Evolutionary conservation across 2,329 filamentous ascomycete genomes (phyloP).

Genomic region (Fusarium mundagurra): DNA sequence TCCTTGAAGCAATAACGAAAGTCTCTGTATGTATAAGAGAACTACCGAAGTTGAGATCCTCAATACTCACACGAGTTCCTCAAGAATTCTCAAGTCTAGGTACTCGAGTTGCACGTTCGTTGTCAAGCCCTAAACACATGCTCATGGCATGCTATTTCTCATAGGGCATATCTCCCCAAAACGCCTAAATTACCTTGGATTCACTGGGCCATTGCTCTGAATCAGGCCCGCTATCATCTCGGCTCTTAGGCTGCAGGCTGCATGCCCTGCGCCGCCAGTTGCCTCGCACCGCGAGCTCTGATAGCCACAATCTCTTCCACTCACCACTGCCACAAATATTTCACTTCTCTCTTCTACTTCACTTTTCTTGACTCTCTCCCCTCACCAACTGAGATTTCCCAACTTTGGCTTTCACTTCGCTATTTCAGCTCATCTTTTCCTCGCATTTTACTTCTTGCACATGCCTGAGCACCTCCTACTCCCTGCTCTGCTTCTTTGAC

Average conservation of each 20-base stretch:
- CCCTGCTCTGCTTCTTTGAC: too few relatives aligned
- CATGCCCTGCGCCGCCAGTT: background rate
- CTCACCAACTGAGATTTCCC: accelerated
- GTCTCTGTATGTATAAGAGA: background rate
- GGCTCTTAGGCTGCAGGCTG: background rate
- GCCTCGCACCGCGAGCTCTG: slow-evolving; percentile 6
- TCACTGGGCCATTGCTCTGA: background rate
- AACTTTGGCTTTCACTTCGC: background rate
- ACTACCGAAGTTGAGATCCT: background rate
- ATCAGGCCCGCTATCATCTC: background rate
- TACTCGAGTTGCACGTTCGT: background rate
- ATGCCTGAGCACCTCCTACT: background rate
- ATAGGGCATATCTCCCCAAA: background rate
- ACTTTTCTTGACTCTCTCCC: background rate
- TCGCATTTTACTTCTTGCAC: background rate
- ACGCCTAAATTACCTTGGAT: accelerated
- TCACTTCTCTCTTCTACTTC: background rate
- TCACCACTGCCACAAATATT: background rate
- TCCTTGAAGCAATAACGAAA: background rate
- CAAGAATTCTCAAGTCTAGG: background rate
- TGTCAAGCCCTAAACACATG: background rate
- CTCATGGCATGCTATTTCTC: background rate
- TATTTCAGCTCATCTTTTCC: accelerated
- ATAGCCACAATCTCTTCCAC: background rate
- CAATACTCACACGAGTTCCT: background rate